Evolutionary conservation across 164 flowering plant genomes (phyloP), one percentile per base, ranked within the genome.

Genomic region (Berberis thunbergii): DNA sequence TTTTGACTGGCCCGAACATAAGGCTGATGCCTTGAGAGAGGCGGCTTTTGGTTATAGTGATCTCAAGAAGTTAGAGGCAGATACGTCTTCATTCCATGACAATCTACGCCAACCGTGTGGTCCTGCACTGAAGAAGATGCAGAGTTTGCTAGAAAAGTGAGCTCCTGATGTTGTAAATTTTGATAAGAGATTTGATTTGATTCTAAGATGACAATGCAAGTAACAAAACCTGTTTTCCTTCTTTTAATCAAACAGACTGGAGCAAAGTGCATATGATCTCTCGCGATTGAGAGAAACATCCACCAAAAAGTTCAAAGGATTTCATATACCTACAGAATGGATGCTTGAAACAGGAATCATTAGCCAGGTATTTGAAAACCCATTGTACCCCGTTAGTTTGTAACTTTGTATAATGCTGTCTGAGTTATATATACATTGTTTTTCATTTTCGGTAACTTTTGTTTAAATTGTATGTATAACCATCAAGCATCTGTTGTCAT

Each of bases 1-100:
- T 77, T 94, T 94, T 45, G 81, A 86, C 4, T 94, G 99, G 99
- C 99, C 99, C 1, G 99, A 94, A 80, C 83, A 84, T 65, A 94
- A 87, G 74, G 99, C 97, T 0, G 99, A 94, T 67, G 96, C 96
- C 6, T 70, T 94, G 68, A 77, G 99, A 9, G 99, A 94, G 64
- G 99, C 99, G 12, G 99, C 99, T 56, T 94, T 94, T 44, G 93
- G 88, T 48, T 94, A 84, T 54, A 81, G 81, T 64, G 99, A 94
- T 77, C 77, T 94, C 39, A 91, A 89, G 84, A 94, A 94, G 75
- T 80, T 94, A 1, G 95, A 83, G 65, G 66, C 81, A 1, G 97
- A 91, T 73, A 92, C 85, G 0, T 77, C 80, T 0, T 81, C 83
- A 0, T 87, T 82, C 64, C 60, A 77, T 0, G 91, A 89, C 8